Conservation (phyloP, 805 yeast species). For the Spathaspora gorwiae region DNA sequence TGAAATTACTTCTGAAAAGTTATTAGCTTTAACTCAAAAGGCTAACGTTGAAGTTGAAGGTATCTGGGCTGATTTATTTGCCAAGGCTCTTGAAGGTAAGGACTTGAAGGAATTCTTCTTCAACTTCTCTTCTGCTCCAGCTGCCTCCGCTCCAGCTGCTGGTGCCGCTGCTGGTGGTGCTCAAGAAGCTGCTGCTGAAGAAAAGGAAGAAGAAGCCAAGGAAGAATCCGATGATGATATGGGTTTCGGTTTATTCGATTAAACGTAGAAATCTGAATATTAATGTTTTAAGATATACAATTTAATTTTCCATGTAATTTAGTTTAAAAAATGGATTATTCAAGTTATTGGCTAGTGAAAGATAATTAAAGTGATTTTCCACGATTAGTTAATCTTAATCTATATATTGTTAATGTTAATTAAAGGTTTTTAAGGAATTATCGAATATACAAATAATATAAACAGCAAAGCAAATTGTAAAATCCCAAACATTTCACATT, state of each 20-base stretch:
- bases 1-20: slow-evolving; percentile 44
- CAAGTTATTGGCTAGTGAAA: neutral
- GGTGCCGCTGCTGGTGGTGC: slow-evolving; percentile 33
- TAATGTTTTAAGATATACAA: neutral
- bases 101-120: slow-evolving; percentile 47
- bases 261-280: slow-evolving; percentile 9
- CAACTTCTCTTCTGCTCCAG: slow-evolving; percentile 45
- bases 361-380: neutral
- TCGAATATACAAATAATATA: slow-evolving; percentile 1
- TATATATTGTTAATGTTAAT: neutral
- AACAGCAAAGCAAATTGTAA: no score
- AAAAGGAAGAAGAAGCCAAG: slow-evolving; percentile 33
- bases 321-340: slow-evolving; percentile 2
- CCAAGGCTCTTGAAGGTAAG: slow-evolving; percentile 45
- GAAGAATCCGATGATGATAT: slow-evolving; percentile 37
- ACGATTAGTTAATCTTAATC: neutral
- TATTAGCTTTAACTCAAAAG: slow-evolving; percentile 33
- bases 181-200: slow-evolving; percentile 30
- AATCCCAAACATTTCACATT: no score
- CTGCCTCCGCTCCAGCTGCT: slow-evolving; percentile 33
- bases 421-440: neutral
- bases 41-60: slow-evolving; percentile 44
- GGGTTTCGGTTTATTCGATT: slow-evolving; percentile 46
- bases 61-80: slow-evolving; percentile 45
- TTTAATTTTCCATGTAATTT: slow-evolving; percentile 1